Evolutionary conservation across 768 basidiomycete species (phyloP).

Genomic region (Crassisporium funariophilum): DNA sequence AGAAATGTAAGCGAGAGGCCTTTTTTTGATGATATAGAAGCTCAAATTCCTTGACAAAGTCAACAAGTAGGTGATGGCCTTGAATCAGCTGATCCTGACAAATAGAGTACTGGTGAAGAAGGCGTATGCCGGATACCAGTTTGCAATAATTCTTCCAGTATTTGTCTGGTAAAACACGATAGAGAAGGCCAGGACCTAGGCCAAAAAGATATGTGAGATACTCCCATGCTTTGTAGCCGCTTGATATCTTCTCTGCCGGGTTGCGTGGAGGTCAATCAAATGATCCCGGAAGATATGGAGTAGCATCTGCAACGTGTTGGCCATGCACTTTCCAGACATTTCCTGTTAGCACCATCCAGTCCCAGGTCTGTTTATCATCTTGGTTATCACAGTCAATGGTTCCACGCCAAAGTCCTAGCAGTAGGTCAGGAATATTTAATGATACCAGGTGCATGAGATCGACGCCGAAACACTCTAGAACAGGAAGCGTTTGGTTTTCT

Average conservation of each 20-base stretch:
- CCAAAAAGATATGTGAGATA: constrained; percentile 35
- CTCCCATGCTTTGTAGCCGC: constrained; percentile 42
- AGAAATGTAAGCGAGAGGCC: constrained; percentile 32
- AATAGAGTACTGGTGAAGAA: constrained; percentile 29
- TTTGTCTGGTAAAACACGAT: constrained; percentile 23
- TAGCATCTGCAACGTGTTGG: constrained; percentile 5
- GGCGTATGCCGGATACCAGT: constrained; percentile 25
- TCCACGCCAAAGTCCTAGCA: constrained; percentile 35
- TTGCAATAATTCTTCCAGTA: constrained; percentile 36
- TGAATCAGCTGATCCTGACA: constrained; percentile 14
- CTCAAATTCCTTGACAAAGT: constrained; percentile 37
- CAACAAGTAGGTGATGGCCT: constrained; percentile 23
- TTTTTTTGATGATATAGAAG: constrained; percentile 31
- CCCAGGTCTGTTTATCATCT: constrained; percentile 16
- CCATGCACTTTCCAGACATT: constrained; percentile 35
- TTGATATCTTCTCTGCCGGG: constrained; percentile 35
- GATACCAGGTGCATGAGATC: constrained; percentile 43
- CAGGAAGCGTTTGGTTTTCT: constrained; percentile 16
- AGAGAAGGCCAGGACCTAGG: constrained; percentile 34
- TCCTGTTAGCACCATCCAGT: constrained; percentile 31
- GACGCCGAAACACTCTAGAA: constrained; percentile 33
- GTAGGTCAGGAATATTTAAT: constrained; percentile 38
- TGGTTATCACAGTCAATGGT: constrained; percentile 27
- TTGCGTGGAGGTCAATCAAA: constrained; percentile 31
- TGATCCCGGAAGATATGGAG: constrained; percentile 24